A percentile compares a stretch with the other conserved stretches of the same genome.
Conservation (phyloP, 1,284 basidiomycete species). For the Volvariella surrecta region DNA sequence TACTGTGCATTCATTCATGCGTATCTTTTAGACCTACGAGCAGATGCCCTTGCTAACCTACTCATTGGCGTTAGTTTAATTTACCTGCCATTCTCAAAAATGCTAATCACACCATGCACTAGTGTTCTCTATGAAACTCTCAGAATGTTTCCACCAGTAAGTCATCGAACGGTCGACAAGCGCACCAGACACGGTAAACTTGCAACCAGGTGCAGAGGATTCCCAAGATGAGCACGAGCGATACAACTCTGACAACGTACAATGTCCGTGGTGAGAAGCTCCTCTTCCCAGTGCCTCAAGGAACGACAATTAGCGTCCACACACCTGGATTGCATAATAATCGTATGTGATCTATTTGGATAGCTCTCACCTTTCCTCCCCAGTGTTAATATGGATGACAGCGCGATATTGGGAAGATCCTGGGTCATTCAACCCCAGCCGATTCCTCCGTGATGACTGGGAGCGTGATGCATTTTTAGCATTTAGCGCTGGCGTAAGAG, state of each 20-base stretch:
- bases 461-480: conserved; percentile 42
- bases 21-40: conserved; percentile 47
- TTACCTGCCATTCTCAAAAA: not conserved
- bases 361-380: not conserved
- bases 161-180: conserved; percentile 12
- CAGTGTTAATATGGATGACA: conserved; percentile 14
- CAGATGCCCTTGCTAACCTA: conserved; percentile 40
- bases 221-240: conserved; percentile 41
- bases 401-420: conserved; percentile 48
- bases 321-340: conserved; percentile 38
- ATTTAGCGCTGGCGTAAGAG: conserved; percentile 39
- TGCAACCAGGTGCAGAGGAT: conserved; percentile 31
- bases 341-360: conserved; percentile 23
- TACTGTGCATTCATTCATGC: not conserved
- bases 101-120: conserved; percentile 5
- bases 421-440: conserved; percentile 36
- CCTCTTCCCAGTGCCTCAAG: conserved; percentile 35
- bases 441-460: conserved; percentile 42
- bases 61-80: conserved; percentile 30
- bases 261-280: conserved; percentile 27
- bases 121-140: conserved; percentile 55
- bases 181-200: not conserved
- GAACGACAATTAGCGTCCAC: conserved; percentile 30
- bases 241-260: conserved; percentile 30
- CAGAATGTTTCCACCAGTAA: conserved; percentile 49